These are phyloP conservation scores for Rhizopus arrhizus DNA, from an alignment of 371 early-diverging fungal species.

Conservation along the genomic window DNA sequence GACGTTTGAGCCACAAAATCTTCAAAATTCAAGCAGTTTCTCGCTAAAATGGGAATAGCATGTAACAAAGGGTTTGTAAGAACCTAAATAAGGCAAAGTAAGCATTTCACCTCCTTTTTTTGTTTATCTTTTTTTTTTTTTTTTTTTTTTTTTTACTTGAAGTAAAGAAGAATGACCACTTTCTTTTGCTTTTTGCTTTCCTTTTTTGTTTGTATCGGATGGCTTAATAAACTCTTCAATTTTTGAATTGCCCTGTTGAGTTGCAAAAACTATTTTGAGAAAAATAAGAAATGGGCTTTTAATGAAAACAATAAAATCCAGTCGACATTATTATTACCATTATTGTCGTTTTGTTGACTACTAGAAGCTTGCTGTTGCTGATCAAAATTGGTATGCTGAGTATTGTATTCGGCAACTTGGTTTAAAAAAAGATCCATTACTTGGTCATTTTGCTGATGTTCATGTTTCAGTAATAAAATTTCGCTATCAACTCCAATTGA, in stretches of 20 bases:
- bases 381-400: conserved; percentile 31
- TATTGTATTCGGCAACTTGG: conserved; percentile 41
- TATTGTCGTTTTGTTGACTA: conserved; percentile 9
- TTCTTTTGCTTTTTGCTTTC: conserved; percentile 33
- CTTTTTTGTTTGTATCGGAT: conserved; percentile 18
- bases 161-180: conserved; percentile 27
- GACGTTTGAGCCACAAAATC: conserved; percentile 52
- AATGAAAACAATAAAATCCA: neutral
- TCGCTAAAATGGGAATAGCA: conserved; percentile 54
- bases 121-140: neutral
- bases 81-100: conserved; percentile 25
- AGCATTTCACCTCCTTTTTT: no score
- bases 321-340: neutral
- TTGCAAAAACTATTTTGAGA: neutral
- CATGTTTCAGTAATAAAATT: conserved; percentile 11
- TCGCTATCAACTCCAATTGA: conserved; percentile 5
- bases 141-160: conserved; percentile 21
- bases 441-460: conserved; percentile 26
- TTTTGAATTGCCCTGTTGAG: neutral
- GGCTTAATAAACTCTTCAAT: conserved; percentile 13
- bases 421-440: conserved; percentile 46
- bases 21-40: conserved; percentile 53
- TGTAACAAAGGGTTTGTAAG: conserved; percentile 54
- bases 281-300: neutral
- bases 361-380: conserved; percentile 12